Conservation (phyloP, 306 rosid genomes). For the Sechiopsis laciniata region DNA sequence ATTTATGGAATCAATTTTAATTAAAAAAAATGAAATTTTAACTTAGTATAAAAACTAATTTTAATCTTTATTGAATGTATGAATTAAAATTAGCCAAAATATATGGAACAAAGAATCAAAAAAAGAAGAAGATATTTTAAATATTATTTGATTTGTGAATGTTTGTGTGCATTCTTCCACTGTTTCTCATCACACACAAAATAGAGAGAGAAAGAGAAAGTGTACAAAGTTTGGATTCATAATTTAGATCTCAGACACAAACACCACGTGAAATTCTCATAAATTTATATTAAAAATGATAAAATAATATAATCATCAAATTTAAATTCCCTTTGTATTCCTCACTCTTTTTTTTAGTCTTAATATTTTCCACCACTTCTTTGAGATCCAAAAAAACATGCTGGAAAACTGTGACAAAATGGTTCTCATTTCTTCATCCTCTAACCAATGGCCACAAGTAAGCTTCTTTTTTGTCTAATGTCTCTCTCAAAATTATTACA, state of each 20-base stretch:
- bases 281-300: not conserved
- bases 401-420: constrained; percentile 55
- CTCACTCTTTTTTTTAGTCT: constrained; percentile 9
- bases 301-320: constrained; percentile 1
- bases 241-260: not conserved
- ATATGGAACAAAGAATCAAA: too few species aligned
- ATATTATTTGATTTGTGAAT: too few species aligned
- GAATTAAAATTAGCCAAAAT: too few species aligned
- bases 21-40: too few species aligned
- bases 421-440: constrained; percentile 46
- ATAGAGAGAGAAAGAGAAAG: not conserved
- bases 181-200: constrained; percentile 28
- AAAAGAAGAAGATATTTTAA: too few species aligned
- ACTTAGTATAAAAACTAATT: too few species aligned
- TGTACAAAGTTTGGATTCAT: not conserved
- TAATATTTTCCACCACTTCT: constrained; percentile 29
- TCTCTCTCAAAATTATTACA: constrained; percentile 44
- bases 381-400: constrained; percentile 38
- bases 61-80: too few species aligned
- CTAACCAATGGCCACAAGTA: constrained; percentile 79
- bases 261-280: constrained; percentile 39
- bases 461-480: constrained; percentile 10
- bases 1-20: constrained; percentile 26
- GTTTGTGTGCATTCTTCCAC: constrained; percentile 16
- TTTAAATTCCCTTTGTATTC: constrained; percentile 7